Conservation (phyloP, 1,139 yeast genomes). For the Neolecta irregularis region DNA sequence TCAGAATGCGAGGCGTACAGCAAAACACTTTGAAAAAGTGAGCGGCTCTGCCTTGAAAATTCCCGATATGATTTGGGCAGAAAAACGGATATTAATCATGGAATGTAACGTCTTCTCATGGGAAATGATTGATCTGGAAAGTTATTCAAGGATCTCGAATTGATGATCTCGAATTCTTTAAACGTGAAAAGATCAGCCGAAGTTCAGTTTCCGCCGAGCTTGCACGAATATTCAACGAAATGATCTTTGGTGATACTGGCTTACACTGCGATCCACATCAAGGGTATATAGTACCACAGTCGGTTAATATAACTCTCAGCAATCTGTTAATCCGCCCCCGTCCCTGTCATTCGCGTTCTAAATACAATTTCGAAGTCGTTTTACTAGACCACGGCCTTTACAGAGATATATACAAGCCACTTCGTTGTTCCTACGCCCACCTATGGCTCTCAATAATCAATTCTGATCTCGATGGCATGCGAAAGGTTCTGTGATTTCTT, state of each 20-base stretch:
- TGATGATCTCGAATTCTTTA: slow-evolving; percentile 56
- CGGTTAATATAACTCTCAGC: slow-evolving; percentile 35
- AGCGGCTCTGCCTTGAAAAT: slow-evolving; percentile 61
- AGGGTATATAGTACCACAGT: slow-evolving; percentile 54
- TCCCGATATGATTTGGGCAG: slow-evolving; percentile 56
- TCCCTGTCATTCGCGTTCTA: slow-evolving; percentile 22
- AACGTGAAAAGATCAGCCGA: slow-evolving; percentile 48
- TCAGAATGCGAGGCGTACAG: slow-evolving; percentile 54
- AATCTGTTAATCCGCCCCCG: slow-evolving; percentile 25
- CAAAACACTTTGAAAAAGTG: slow-evolving; percentile 42
- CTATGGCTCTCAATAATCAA: slow-evolving; percentile 86
- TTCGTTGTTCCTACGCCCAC: slow-evolving; percentile 72
- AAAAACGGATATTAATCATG: slow-evolving; percentile 66
- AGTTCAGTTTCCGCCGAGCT: slow-evolving; percentile 71
- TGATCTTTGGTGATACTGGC: slow-evolving; percentile 88
- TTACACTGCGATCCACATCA: slow-evolving; percentile 98
- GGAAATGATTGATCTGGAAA: background rate
- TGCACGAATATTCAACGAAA: slow-evolving; percentile 78
- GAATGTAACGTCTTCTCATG: slow-evolving; percentile 34
- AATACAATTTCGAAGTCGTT: slow-evolving; percentile 77
- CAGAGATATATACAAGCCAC: slow-evolving; percentile 60
- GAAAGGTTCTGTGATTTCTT: no score
- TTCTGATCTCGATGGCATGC: slow-evolving; percentile 50
- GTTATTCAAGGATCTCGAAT: slow-evolving; percentile 59
- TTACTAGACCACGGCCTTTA: slow-evolving; percentile 92